Evolutionary conservation across 768 basidiomycete genomes (phyloP).

Genomic region (Trametes meyenii): DNA sequence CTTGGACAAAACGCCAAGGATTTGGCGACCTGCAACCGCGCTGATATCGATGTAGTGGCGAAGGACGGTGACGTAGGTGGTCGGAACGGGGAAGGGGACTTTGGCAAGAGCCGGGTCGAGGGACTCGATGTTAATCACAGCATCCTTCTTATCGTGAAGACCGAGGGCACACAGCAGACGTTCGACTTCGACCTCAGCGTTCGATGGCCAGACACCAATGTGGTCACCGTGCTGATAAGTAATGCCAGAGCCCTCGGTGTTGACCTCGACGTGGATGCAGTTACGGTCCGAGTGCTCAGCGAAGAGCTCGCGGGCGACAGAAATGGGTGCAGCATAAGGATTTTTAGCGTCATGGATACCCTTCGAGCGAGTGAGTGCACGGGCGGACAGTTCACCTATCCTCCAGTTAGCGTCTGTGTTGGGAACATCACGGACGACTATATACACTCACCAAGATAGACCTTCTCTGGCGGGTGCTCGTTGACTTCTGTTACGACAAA

Average conservation of each 20-base stretch:
- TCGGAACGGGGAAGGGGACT: conserved; percentile 97
- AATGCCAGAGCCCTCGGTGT: conserved; percentile 92
- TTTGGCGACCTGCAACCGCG: conserved; percentile 92
- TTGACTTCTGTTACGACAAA: conserved; percentile 87
- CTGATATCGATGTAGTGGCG: conserved; percentile 98
- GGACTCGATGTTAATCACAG: conserved; percentile 91
- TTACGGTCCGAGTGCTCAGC: conserved; percentile 71
- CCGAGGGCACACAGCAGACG: conserved; percentile 87
- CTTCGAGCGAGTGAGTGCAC: conserved; percentile 89
- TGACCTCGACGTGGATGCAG: conserved; percentile 93
- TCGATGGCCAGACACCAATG: conserved; percentile 95
- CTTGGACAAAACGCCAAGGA: conserved; percentile 83
- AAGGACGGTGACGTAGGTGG: conserved; percentile 90
- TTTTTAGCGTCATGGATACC: conserved; percentile 99
- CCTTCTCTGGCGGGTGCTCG: conserved; percentile 79
- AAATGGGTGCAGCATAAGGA: conserved; percentile 87
- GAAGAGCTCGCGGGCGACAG: conserved; percentile 83
- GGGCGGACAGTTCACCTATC: conserved; percentile 90
- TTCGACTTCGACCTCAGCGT: conserved; percentile 89
- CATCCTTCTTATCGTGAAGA: conserved; percentile 76
- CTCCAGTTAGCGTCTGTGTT: conserved; percentile 19
- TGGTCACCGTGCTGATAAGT: conserved; percentile 99
- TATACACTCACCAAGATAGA: conserved; percentile 76
- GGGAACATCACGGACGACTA: background rate
- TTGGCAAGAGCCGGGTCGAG: conserved; percentile 97